Base-by-base conservation (phyloP, 2,329 filamentous ascomycete genomes). In the Fusarium lateritium region DNA sequence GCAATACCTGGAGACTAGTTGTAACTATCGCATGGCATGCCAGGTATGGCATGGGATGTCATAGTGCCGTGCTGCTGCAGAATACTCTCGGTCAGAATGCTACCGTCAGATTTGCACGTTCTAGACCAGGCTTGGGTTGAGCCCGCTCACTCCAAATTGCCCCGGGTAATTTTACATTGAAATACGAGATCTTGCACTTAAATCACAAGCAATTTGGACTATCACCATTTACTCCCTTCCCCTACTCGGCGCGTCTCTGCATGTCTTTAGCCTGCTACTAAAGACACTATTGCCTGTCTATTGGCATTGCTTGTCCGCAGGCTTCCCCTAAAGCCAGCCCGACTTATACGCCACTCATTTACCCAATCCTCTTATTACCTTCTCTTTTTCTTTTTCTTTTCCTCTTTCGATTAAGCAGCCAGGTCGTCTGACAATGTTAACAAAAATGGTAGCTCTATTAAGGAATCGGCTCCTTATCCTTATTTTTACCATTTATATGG, bases 401-500 rank as follows among this genome's bases (percentile, higher is more conserved):
- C 42, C 34, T 43, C 5, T 36, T 31, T 21, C 21, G 17, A 14
- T 19, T 22, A n/a, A 40, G 26, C 36, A 36, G 36, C 45, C 17
- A 47, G n/a, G n/a, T n/a, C 53, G 28, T 59, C 24, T 38, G 26
- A 45, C 28, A 26, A 24, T 36, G 26, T 65, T 65, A 44, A 65
- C 46, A 33, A 60, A 17, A 21, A 64, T 65, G 61, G 36, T 46
- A 65, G 62, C 62, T 21, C 33, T 60, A 14, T 19, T 65, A 31
- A 58, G 62, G 31, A 65, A 64, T 13, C 46, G 60, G 24, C 46
- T 65, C 21, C 21, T 65, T 31, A 44, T 65, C 7, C 22, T 65
- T 3, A 47, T 67, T 51, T 67, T 67, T 34, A 68, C 64, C 46
- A 52, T 67, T 31, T 68, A 39, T 13, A 64, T 68, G 58, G 64